Evolutionary conservation across 2,329 filamentous ascomycete species (phyloP), one percentile per base, ranked within the genome.

Genomic region (Paraconiothyrium brasiliense): DNA sequence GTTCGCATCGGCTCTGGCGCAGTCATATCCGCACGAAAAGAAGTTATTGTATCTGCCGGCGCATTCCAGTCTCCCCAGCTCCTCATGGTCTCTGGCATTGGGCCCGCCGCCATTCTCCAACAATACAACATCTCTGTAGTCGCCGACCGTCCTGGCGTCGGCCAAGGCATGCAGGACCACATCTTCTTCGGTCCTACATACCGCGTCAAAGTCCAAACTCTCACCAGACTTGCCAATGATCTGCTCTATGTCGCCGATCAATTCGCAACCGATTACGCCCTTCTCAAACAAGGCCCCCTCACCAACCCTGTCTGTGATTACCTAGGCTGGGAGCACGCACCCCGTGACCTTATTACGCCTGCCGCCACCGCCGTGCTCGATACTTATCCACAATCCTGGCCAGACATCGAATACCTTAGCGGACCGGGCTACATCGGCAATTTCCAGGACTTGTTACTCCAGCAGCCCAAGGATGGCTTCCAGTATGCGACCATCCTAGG

Each of bases 81-180:
- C 0, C 67, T 81, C 13, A 76, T 79, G 72, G 63, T 80, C 0
- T 76, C 72, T 32, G 80, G 79, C 5, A 74, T 81, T 37, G 80
- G 80, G 0, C 73, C 71, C 0, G 61, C 49, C 9, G 63, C 58
- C 1, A 67, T 66, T 8, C 62, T 78, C 3, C 41, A 71, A 14
- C 65, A 67, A 30, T 63, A 64, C 16, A 65, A 64, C 3, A 73
- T 78, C 22, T 63, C 59, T 1, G 58, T 74, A 0, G 11, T 74
- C 4, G 34, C 59, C 0, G 66, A 71, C 39, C 55, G 51, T 3
- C 63, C 71, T 1, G 70, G 70, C 6, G 72, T 75, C 16, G 72
- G 72, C 1, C 66, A 69, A 35, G 61, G 66, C 41, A 51, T 74
- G 57, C 54, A 43, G 51, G 60, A 62, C 20, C 60, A 62, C 20